phyloP scores from a whole-genome alignment of 495 filamentous ascomycete genomes.

The Podospora pseudoanserina region DNA sequence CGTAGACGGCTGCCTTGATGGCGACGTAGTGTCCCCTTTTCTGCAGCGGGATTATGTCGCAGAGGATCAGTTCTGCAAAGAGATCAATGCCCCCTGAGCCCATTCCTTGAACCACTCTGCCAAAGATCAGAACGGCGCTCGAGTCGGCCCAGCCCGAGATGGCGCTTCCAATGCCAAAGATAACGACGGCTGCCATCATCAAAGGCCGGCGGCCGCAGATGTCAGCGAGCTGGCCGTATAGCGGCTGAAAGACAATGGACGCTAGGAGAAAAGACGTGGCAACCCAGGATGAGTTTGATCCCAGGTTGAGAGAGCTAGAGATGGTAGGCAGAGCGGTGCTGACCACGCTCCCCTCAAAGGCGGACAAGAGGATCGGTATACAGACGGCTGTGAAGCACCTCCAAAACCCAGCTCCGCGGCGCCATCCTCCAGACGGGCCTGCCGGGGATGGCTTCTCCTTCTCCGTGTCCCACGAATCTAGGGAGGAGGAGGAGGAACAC shows the following conservation, averaged over 20 bases:
- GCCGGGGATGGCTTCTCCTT: neutral
- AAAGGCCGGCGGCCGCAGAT: slow-evolving; percentile 49
- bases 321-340: slow-evolving; percentile 48
- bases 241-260: slow-evolving; percentile 34
- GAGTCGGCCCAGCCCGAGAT: slow-evolving; percentile 37
- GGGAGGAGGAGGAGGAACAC: neutral
- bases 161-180: slow-evolving; percentile 44
- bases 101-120: slow-evolving; percentile 72
- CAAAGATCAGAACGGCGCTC: slow-evolving; percentile 62
- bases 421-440: slow-evolving; percentile 17
- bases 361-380: slow-evolving; percentile 38
- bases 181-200: slow-evolving; percentile 39
- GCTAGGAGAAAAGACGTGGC: slow-evolving; percentile 30
- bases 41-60: slow-evolving; percentile 70
- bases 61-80: slow-evolving; percentile 42
- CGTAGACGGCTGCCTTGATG: slow-evolving; percentile 65
- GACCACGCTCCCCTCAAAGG: slow-evolving; percentile 51
- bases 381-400: slow-evolving; percentile 39
- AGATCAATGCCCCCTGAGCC: slow-evolving; percentile 69
- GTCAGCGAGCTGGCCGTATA: slow-evolving; percentile 45
- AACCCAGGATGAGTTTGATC: slow-evolving; percentile 31
- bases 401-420: slow-evolving; percentile 36
- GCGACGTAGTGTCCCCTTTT: slow-evolving; percentile 58
- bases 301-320: slow-evolving; percentile 29
- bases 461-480: neutral